phyloP scores from a whole-genome alignment of 805 yeast species.

The Candida quercuum region DNA sequence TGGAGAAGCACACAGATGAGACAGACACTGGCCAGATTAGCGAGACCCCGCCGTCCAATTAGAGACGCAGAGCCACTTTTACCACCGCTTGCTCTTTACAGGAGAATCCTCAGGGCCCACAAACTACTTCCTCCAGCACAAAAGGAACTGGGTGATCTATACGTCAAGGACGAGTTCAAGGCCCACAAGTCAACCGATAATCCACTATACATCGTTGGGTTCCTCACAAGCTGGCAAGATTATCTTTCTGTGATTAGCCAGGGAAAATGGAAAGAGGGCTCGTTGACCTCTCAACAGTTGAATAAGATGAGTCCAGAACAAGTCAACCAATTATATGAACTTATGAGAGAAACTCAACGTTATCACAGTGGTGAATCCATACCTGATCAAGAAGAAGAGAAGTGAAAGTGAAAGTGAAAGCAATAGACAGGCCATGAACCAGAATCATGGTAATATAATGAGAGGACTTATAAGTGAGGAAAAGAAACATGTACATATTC shows the following conservation, averaged over 20 bases:
- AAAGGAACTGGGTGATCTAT: constrained; percentile 80
- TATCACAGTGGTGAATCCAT: constrained; percentile 13
- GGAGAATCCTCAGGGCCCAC: constrained; percentile 82
- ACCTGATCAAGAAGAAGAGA: constrained; percentile 3
- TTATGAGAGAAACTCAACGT: constrained; percentile 62
- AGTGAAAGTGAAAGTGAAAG: not conserved
- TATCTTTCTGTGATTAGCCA: constrained; percentile 56
- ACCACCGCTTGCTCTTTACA: constrained; percentile 78
- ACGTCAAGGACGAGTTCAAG: constrained; percentile 84
- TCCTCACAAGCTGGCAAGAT: constrained; percentile 92
- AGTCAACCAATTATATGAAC: constrained; percentile 68
- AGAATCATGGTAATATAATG: no score
- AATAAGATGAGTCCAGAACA: constrained; percentile 90
- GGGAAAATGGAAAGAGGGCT: constrained; percentile 59
- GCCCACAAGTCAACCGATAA: constrained; percentile 79
- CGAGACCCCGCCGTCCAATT: constrained; percentile 13
- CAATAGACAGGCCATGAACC: no score
- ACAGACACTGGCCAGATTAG: constrained; percentile 9
- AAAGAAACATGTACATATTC: not conserved
- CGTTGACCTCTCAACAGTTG: constrained; percentile 57
- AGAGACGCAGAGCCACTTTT: constrained; percentile 44
- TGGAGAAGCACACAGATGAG: no score
- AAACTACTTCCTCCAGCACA: constrained; percentile 57
- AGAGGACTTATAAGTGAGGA: not conserved
- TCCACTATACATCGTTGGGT: constrained; percentile 92